phyloP scores from a whole-genome alignment of 208 protist genomes.

The Trypanosoma avium region DNA sequence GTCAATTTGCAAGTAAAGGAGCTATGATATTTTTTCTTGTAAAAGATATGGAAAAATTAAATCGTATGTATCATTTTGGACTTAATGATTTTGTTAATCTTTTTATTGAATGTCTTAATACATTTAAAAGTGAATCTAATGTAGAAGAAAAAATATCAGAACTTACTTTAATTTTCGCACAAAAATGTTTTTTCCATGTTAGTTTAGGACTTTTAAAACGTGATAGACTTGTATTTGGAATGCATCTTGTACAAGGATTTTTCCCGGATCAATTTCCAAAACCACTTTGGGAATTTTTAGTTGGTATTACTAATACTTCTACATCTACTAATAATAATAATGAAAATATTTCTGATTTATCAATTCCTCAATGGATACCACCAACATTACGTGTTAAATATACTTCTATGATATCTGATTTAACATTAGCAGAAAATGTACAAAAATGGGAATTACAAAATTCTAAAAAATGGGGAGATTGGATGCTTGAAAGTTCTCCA shows the following conservation, averaged over 20 bases:
- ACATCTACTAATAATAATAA: constrained; percentile 2
- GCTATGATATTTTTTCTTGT: constrained; percentile 94
- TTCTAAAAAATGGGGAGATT: constrained; percentile 64
- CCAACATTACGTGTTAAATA: constrained; percentile 56
- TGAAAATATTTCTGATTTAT: constrained; percentile 27
- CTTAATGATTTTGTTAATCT: constrained; percentile 89
- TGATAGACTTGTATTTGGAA: constrained; percentile 93
- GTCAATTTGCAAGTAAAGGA: constrained; percentile 86
- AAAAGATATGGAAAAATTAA: constrained; percentile 85
- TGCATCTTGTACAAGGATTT: constrained; percentile 92
- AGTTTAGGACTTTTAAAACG: constrained; percentile 82
- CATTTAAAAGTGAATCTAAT: constrained; percentile 42
- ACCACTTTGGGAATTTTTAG: constrained; percentile 87
- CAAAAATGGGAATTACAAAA: constrained; percentile 67
- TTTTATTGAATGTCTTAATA: constrained; percentile 63
- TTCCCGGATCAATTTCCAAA: constrained; percentile 74
- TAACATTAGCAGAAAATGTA: constrained; percentile 29
- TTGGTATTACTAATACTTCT: constrained; percentile 42
- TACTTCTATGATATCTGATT: constrained; percentile 44
- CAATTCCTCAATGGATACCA: constrained; percentile 64
- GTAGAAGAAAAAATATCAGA: constrained; percentile 51
- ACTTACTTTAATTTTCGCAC: constrained; percentile 60
- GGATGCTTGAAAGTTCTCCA: constrained; percentile 59
- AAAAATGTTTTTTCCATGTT: constrained; percentile 70
- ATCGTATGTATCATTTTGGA: constrained; percentile 97